Evolutionary conservation across 169 alveolate species (phyloP), one percentile per base, ranked within the genome.

Genomic region (Amoebophrya sp.): DNA sequence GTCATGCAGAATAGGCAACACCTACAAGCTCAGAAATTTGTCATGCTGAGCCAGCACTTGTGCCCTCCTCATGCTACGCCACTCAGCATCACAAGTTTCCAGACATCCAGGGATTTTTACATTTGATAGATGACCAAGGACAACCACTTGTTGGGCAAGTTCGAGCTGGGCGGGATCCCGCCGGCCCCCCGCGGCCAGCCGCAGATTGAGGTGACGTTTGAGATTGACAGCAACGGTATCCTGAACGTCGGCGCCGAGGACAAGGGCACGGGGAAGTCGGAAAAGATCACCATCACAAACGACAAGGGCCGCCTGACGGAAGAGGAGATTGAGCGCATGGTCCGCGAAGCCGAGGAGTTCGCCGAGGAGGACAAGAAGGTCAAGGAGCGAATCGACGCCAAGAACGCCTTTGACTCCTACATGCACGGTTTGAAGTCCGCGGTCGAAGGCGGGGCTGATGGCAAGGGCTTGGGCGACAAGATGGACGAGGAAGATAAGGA

Each of bases 101-200:
- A n/a, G n/a, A n/a, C n/a, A n/a, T n/a, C n/a, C n/a, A n/a, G n/a
- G n/a, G n/a, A n/a, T n/a, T n/a, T n/a, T n/a, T n/a, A n/a, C n/a
- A n/a, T n/a, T n/a, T n/a, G n/a, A n/a, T n/a, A n/a, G n/a, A n/a
- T n/a, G n/a, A 97, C 98, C 39, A 97, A 97, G 97, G 98, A 97
- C 94, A 98, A 98, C 95, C 98, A 98, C 94, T 91, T 95, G 89
- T 96, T 98, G 66, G 99, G 99, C 88, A 96, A 97, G 94, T 98
- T 98, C 90, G 99, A 98, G 96, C 97, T 98, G 29, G 95, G 97
- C 90, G 99, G 99, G 40, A 97, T 97, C 90, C 99, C 98, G 29
- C 99, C 98, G 2, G 98, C 99, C 14, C 98, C 98, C 12, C 97
- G 99, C 33, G 99, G 99, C 77, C 96, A 95, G 89, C 98, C 99